Conservation (phyloP, 1,284 basidiomycete species). For the Ustilago loliicola region DNA sequence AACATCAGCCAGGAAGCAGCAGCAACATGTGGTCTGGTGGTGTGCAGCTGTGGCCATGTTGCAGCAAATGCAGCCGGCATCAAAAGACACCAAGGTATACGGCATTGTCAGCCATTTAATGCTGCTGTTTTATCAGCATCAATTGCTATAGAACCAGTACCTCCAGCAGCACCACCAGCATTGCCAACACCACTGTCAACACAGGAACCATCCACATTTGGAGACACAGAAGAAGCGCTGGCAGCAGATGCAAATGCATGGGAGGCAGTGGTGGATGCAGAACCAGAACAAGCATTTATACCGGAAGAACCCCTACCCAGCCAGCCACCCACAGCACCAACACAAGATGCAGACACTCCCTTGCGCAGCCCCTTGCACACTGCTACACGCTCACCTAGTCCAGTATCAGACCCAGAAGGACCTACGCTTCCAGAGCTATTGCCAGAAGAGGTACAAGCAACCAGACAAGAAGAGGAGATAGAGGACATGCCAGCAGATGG, state of each 20-base stretch:
- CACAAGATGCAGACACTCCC: too few species aligned
- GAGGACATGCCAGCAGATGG: slow-evolving; percentile 10
- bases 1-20: slow-evolving; percentile 14
- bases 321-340: too few species aligned
- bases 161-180: too few species aligned
- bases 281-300: slow-evolving; percentile 7
- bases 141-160: too few species aligned
- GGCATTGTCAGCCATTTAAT: slow-evolving; percentile 3
- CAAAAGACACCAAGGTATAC: slow-evolving; percentile 22
- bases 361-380: neutral
- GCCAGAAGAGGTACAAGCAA: neutral
- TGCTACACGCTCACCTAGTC: slow-evolving; percentile 5
- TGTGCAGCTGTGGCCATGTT: slow-evolving; percentile 23
- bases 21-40: slow-evolving; percentile 17
- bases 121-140: neutral
- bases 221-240: neutral
- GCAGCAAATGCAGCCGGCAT: slow-evolving; percentile 20
- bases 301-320: neutral
- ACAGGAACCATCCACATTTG: neutral
- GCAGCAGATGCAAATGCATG: slow-evolving; percentile 4
- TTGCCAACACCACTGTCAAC: neutral
- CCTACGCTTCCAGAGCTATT: neutral
- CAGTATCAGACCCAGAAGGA: neutral
- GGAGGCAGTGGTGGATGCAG: too few species aligned
- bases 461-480: neutral